Percentiles rank a stretch among this genome's conserved stretches.
These are phyloP conservation scores for Saccharomycopsis sp. DNA, from an alignment of 805 yeast genomes.

Conservation along the genomic window DNA sequence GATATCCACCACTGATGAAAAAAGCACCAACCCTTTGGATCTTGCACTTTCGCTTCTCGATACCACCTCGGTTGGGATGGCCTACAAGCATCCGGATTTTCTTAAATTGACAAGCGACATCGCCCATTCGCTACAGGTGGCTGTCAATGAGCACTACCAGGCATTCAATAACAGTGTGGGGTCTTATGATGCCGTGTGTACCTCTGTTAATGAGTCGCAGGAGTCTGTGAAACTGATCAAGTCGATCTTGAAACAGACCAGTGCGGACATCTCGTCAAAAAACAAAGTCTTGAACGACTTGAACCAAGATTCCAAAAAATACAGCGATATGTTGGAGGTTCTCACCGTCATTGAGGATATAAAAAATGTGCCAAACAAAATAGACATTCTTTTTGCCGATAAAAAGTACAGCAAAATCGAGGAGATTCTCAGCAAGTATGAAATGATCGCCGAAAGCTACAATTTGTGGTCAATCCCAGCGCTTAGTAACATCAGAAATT, in stretches of 20 bases:
- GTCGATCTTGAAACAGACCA: slow-evolving; percentile 41
- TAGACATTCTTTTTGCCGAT: slow-evolving; percentile 63
- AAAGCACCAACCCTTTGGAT: slow-evolving; percentile 68
- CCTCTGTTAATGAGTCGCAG: slow-evolving; percentile 60
- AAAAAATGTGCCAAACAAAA: slow-evolving; percentile 48
- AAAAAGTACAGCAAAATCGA: slow-evolving; percentile 65
- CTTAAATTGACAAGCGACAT: slow-evolving; percentile 50
- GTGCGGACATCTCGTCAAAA: slow-evolving; percentile 44
- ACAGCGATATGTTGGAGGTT: slow-evolving; percentile 63
- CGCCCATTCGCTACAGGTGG: slow-evolving; percentile 49
- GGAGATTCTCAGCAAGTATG: slow-evolving; percentile 41
- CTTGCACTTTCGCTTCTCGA: slow-evolving; percentile 78
- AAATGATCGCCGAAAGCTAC: slow-evolving; percentile 41
- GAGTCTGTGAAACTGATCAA: slow-evolving; percentile 43
- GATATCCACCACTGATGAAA: slow-evolving; percentile 42
- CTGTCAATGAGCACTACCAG: slow-evolving; percentile 77
- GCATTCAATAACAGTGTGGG: slow-evolving; percentile 83
- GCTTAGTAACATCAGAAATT: slow-evolving; percentile 42
- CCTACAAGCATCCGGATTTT: slow-evolving; percentile 65
- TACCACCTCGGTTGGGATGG: slow-evolving; percentile 85
- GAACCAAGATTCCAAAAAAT: slow-evolving; percentile 53
- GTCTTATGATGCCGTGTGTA: slow-evolving; percentile 66
- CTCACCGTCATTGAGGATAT: slow-evolving; percentile 61
- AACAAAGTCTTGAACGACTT: slow-evolving; percentile 56
- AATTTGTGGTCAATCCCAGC: slow-evolving; percentile 54